Base-by-base conservation (phyloP, 805 yeast genomes). In the Hanseniaspora osmophila region DNA sequence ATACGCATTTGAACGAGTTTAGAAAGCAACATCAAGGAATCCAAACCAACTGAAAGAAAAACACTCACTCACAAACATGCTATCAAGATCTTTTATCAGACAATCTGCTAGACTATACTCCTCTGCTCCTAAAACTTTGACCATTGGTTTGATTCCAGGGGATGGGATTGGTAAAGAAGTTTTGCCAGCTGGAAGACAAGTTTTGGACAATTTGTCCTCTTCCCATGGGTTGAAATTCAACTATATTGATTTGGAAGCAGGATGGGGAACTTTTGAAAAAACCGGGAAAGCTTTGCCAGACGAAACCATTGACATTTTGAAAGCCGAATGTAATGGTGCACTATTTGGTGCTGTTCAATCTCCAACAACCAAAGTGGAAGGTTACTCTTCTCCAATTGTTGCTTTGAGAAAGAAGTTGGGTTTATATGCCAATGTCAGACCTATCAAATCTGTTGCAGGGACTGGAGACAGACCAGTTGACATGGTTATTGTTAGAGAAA, bases 131-230 rank as follows among this genome's bases (percentile, higher is more conserved):
- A 75, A 74, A 53, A 68, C 71, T 27, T 60, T 77, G 41, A 75
- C 70, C 46, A 74, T 77, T 51, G 82, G 75, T 48, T 73, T 92
- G 60, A 88, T 92, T 55, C 96, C 98, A 44, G 98, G 98, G 62
- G 98, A 92, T 64, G 98, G 98, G 53, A 92, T 92, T 55, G 98
- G 98, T 46, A 78, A 83, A 59, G 98, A 92, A 67, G 98, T 92
- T 41, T 88, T 92, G 49, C 98, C 98, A 50, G 95, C 97, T 40
- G 98, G 98, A 55, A 76, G 77, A 54, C 84, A 84, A 51, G 76
- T 92, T 30, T 72, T 92, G 54, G 90, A 90, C 66, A 80, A 78
- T 50, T 74, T 92, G 48, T 87, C 90, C 40, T 65, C 81, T n/a
- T 69, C 74, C 48, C 82, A 71, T 57, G 88, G 83, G 38, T 73